Evolutionary conservation across 768 basidiomycete species (phyloP).

Genomic region (Leccinum imitatum): DNA sequence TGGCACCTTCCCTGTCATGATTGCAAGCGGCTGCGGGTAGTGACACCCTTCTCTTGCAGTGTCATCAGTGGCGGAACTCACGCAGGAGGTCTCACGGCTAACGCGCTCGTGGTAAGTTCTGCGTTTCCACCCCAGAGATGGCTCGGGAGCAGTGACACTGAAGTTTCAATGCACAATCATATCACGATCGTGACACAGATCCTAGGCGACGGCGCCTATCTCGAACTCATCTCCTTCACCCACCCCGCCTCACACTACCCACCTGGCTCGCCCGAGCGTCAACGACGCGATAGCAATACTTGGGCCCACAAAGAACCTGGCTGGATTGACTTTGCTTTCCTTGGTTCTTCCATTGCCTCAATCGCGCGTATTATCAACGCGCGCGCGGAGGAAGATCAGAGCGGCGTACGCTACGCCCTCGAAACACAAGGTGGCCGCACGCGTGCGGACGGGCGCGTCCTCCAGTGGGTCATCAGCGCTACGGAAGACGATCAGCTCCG

Average conservation of each 20-base stretch:
- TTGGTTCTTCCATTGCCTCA: constrained; percentile 47
- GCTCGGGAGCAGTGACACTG: not conserved
- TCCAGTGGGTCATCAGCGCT: constrained; percentile 59
- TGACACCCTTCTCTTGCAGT: constrained; percentile 33
- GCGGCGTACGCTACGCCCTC: constrained; percentile 39
- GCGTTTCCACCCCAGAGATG: not conserved
- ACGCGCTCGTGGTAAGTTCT: constrained; percentile 56
- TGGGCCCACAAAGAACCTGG: constrained; percentile 59
- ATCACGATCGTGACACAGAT: constrained; percentile 11
- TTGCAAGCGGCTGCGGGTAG: not conserved
- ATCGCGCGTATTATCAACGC: constrained; percentile 56
- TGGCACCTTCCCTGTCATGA: not conserved
- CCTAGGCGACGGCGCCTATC: constrained; percentile 51
- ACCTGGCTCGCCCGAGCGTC: constrained; percentile 44
- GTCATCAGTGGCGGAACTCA: constrained; percentile 69
- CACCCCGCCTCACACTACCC: constrained; percentile 55
- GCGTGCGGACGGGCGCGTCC: constrained; percentile 50
- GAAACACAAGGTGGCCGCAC: constrained; percentile 56
- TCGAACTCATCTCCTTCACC: constrained; percentile 70
- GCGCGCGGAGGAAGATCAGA: constrained; percentile 42
- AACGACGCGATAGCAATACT: constrained; percentile 42
- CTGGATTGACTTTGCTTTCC: constrained; percentile 69
- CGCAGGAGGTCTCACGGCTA: constrained; percentile 59
- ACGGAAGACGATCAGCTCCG: constrained; percentile 29
- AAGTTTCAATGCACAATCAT: not conserved